Evolutionary conservation across 768 basidiomycete genomes (phyloP).

Genomic region (Podaxis sp.): DNA sequence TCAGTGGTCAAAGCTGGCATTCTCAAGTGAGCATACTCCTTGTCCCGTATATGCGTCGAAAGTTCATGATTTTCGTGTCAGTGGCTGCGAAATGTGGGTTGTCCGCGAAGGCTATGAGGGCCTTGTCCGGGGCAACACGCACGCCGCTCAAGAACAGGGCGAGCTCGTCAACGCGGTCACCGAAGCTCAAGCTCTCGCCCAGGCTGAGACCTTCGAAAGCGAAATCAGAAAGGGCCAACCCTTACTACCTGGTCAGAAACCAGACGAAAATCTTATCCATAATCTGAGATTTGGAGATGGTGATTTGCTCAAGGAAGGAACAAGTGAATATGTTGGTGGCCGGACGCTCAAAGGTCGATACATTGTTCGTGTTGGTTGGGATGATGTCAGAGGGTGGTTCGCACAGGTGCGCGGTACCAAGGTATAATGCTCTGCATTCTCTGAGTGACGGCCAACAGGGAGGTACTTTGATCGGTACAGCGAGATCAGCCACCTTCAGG

Average conservation of each 20-base stretch:
- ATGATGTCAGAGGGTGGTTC: constrained; percentile 96
- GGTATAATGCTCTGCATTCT: not conserved
- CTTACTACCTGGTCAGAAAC: constrained; percentile 22
- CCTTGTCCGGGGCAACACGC: constrained; percentile 87
- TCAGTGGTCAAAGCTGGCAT: constrained; percentile 92
- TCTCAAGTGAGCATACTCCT: constrained; percentile 59
- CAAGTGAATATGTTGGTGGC: constrained; percentile 67
- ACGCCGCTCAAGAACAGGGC: constrained; percentile 25
- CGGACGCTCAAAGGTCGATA: constrained; percentile 85
- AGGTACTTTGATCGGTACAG: constrained; percentile 95
- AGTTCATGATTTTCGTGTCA: constrained; percentile 29
- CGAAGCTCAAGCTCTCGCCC: constrained; percentile 16
- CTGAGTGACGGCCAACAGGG: constrained; percentile 50
- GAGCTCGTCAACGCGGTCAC: constrained; percentile 22
- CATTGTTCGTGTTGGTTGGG: constrained; percentile 96
- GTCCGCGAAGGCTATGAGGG: constrained; percentile 99
- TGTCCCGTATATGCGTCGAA: not conserved
- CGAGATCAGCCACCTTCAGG: constrained; percentile 81
- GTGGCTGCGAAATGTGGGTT: constrained; percentile 95
- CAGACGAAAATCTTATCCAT: constrained; percentile 48
- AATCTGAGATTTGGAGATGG: constrained; percentile 87
- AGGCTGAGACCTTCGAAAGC: constrained; percentile 23
- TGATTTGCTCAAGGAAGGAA: constrained; percentile 74
- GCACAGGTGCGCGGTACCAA: constrained; percentile 61
- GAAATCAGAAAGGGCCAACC: constrained; percentile 18